Percentiles rank a stretch among this genome's conserved stretches.
phyloP scores from a whole-genome alignment of 2,329 filamentous ascomycete species.

The Penicillium decumbens region DNA sequence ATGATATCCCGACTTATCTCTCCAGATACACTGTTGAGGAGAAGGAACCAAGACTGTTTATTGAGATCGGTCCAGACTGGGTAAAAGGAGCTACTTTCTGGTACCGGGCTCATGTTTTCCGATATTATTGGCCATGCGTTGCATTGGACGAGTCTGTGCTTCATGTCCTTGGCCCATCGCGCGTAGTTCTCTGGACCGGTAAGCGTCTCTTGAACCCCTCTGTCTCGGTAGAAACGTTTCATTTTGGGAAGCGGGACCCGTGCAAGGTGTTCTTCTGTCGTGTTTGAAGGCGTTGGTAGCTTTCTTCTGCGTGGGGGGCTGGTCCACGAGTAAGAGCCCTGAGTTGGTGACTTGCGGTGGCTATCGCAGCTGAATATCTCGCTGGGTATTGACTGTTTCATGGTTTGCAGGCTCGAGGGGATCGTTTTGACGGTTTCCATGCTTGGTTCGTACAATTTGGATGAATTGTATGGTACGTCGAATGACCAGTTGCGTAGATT shows the following conservation, averaged over 20 bases:
- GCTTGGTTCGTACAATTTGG: not conserved
- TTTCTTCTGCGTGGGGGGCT: not conserved
- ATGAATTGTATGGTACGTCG: not conserved
- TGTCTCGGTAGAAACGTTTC: conserved; percentile 1
- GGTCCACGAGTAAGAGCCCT: not conserved
- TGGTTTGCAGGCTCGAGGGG: too few species aligned
- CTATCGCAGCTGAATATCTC: not conserved
- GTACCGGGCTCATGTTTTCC: not conserved
- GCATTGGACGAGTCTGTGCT: not conserved
- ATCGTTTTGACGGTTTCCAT: not conserved
- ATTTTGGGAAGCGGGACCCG: not conserved
- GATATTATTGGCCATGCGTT: not conserved
- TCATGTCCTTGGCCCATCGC: not conserved
- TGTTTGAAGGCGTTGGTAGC: not conserved
- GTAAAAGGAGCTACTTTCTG: not conserved
- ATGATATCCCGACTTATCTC: not conserved
- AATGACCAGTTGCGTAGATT: not conserved
- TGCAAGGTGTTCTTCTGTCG: not conserved
- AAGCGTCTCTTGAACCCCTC: not conserved
- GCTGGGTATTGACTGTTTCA: not conserved
- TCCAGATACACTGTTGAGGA: conserved; percentile 4
- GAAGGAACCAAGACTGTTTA: conserved; percentile 1
- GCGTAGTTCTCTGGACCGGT: conserved; percentile 7
- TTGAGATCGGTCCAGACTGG: not conserved
- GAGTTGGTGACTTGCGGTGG: not conserved